A percentile compares a stretch with the other conserved stretches of the same genome.
These are phyloP conservation scores for Aureobasidium sp. DNA, from an alignment of 2,329 filamentous ascomycete genomes.

Conservation along the genomic window DNA sequence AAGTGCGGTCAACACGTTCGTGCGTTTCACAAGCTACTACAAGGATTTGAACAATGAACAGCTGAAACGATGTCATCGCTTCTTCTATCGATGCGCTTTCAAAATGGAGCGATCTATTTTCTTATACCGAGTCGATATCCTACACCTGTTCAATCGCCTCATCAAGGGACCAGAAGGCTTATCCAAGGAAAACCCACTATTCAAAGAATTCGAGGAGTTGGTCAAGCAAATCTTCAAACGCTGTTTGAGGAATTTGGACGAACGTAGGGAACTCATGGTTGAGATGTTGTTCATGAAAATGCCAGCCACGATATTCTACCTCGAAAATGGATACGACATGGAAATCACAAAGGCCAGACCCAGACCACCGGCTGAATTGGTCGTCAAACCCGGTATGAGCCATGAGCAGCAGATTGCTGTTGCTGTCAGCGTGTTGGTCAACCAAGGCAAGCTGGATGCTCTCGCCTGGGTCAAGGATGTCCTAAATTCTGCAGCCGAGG, in stretches of 20 bases:
- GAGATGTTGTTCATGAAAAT: conserved; percentile 96
- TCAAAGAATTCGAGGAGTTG: conserved; percentile 86
- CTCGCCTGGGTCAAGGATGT: conserved; percentile 76
- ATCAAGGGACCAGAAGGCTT: conserved; percentile 80
- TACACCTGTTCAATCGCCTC: conserved; percentile 81
- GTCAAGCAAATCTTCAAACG: conserved; percentile 75
- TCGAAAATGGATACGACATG: conserved; percentile 85
- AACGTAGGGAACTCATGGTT: conserved; percentile 70
- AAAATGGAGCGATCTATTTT: conserved; percentile 88
- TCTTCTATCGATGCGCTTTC: conserved; percentile 89
- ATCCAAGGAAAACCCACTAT: conserved; percentile 55
- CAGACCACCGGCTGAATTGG: conserved; percentile 70
- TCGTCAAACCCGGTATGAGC: conserved; percentile 67
- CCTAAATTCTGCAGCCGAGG: conserved; percentile 59
- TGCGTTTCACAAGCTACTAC: conserved; percentile 73
- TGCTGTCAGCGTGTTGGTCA: conserved; percentile 69
- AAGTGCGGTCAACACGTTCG: conserved; percentile 80
- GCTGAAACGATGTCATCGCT: conserved; percentile 85
- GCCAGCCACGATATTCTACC: conserved; percentile 70
- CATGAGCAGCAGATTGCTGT: conserved; percentile 64
- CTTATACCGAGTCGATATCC: conserved; percentile 84
- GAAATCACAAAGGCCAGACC: conserved; percentile 61
- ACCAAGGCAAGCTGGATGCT: conserved; percentile 68
- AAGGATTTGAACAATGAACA: conserved; percentile 71
- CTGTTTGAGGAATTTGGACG: conserved; percentile 75